Base-by-base conservation (phyloP, 2,329 filamentous ascomycete genomes). In the Drechslerella stenobrocha region DNA sequence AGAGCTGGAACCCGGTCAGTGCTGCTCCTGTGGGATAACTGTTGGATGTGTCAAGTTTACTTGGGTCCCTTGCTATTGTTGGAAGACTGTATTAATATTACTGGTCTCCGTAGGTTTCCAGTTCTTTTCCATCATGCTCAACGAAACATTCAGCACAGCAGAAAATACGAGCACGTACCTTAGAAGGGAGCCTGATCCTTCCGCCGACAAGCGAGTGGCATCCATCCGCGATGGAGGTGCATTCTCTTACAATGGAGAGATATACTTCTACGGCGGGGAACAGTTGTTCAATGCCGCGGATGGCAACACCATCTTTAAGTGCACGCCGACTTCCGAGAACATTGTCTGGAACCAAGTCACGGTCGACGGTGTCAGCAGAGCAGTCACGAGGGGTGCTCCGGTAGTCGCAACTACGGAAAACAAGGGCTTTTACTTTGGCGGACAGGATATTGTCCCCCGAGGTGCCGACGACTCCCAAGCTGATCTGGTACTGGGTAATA, bases 361-460 rank as follows among this genome's bases (percentile, higher is more conserved):
- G 9, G 11, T 69, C 7, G 48, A 35, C 18, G 64, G 64, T 4
- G 64, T 69, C 42, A 52, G 40, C 40, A 53, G 64, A 48, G 58
- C 57, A 4, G 52, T 63, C 18, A 69, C 64, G 13, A 69, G 58
- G 42, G 64, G 64, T 8, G 64, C 64, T 6, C 53, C 56, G 23
- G 51, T 69, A 3, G 42, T 48, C 23, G 64, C 40, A 9, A 23
- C 51, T 7, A 34, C 64, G 22, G 64, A 69, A 34, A 50, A 69
- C 18, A 69, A 69, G 37, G 64, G 64, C 4, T 69, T 69, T 32
- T 69, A 69, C 26, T 69, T 57, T 34, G 64, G 64, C 9, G 64
- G 64, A 8, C 64, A 69, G 11, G 28, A 18, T 20, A 50, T 63
- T 18, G 48, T 61, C 18, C 51, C 64, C 2, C 61, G 63, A 22